phyloP scores from a whole-genome alignment of 2,329 filamentous ascomycete genomes.

The Stemphylium beticola region DNA sequence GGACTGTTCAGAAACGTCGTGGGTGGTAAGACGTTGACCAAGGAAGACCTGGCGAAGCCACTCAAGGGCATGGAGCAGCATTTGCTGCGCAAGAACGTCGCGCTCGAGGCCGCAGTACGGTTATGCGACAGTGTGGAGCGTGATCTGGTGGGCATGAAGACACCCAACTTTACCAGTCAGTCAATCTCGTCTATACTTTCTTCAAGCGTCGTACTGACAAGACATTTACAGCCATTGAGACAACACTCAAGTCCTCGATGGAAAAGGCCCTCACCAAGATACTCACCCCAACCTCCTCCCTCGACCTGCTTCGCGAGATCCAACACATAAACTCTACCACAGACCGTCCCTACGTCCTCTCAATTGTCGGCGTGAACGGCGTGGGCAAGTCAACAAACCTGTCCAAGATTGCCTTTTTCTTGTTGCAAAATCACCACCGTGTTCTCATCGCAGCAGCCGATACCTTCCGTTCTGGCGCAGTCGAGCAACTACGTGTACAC shows the following conservation, averaged over 20 bases:
- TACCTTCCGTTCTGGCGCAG: slow-evolving; percentile 95
- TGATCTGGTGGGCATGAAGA: slow-evolving; percentile 89
- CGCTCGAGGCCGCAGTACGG: slow-evolving; percentile 88
- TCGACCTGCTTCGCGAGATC: slow-evolving; percentile 94
- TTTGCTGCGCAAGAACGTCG: slow-evolving; percentile 92
- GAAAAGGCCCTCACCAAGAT: slow-evolving; percentile 93
- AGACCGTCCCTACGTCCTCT: slow-evolving; percentile 90
- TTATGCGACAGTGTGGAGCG: slow-evolving; percentile 90
- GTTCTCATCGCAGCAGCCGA: slow-evolving; percentile 94
- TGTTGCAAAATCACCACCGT: slow-evolving; percentile 95
- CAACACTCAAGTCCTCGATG: slow-evolving; percentile 84
- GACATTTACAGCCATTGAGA: slow-evolving; percentile 66
- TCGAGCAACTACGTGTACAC: slow-evolving; percentile 95
- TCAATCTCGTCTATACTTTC: slow-evolving; percentile 1
- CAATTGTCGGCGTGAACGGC: slow-evolving; percentile 96
- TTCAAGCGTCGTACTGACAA: slow-evolving; percentile 14
- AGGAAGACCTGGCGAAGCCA: slow-evolving; percentile 86
- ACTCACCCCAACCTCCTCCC: slow-evolving; percentile 90
- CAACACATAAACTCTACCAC: slow-evolving; percentile 69
- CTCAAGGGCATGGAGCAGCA: slow-evolving; percentile 97
- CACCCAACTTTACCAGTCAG: slow-evolving; percentile 81
- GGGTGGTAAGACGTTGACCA: slow-evolving; percentile 89
- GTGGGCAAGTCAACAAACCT: slow-evolving; percentile 98
- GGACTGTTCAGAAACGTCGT: slow-evolving; percentile 94
- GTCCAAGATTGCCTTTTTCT: slow-evolving; percentile 97